Evolutionary conservation across 2,329 filamentous ascomycete species (phyloP).

Genomic region (Penicillium decumbens): DNA sequence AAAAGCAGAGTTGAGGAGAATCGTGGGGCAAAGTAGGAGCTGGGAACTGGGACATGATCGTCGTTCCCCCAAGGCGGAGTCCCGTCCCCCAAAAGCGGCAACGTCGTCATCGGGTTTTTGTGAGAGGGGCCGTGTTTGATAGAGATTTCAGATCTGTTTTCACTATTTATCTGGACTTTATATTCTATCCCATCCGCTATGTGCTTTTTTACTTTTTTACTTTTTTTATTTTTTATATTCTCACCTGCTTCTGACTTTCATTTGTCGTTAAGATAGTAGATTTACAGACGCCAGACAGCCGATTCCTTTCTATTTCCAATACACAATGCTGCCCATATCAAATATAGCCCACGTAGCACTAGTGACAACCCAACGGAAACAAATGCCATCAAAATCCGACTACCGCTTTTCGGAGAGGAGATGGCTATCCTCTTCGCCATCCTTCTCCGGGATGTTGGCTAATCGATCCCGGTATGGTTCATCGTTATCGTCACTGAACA

Average conservation of each 20-base stretch:
- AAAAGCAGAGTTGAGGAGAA: conserved; percentile 1
- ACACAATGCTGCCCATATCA: conserved; percentile 7
- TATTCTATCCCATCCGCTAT: neutral
- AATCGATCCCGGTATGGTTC: conserved; percentile 34
- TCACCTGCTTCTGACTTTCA: neutral
- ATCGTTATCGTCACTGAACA: conserved; percentile 47
- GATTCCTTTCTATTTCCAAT: conserved; percentile 10
- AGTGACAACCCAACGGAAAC: conserved; percentile 16
- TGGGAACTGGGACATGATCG: conserved; percentile 21
- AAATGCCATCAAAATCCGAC: conserved; percentile 9
- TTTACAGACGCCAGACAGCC: conserved; percentile 13
- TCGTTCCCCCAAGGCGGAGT: conserved; percentile 24
- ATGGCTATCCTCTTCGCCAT: conserved; percentile 14
- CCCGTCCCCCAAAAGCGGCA: conserved; percentile 11
- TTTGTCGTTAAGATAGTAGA: conserved; percentile 1
- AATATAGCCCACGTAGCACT: conserved; percentile 14
- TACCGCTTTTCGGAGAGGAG: conserved; percentile 19
- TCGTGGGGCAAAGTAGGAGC: conserved; percentile 15
- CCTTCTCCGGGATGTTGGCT: conserved; percentile 20
- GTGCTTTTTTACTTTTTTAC: too few relatives aligned
- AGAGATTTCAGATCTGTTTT: neutral
- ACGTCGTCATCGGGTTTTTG: conserved; percentile 20
- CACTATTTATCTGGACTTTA: neutral
- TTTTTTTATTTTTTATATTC: neutral
- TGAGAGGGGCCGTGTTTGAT: neutral